Percentiles rank a stretch among this genome's conserved stretches.
phyloP scores from a whole-genome alignment of 1,284 basidiomycete species.

The Ceratobasidium sp. region DNA sequence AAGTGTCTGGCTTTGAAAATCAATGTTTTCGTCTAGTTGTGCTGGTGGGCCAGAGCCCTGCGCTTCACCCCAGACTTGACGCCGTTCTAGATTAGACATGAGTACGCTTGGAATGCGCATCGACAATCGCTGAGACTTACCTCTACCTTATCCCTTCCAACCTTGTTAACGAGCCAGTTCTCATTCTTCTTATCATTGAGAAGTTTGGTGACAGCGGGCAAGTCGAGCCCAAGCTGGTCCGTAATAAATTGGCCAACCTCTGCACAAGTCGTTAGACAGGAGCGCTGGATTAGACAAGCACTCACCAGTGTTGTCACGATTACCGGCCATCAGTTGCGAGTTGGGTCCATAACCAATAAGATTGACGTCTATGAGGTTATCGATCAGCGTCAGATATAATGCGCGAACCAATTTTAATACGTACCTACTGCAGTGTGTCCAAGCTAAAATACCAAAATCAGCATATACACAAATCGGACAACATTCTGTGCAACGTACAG shows the following conservation, averaged over 20 bases:
- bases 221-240: conserved; percentile 36
- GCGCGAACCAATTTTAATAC: background rate
- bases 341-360: conserved; percentile 41
- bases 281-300: background rate
- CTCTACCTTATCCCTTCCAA: conserved; percentile 39
- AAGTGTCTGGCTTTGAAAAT: background rate
- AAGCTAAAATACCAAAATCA: background rate
- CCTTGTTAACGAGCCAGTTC: conserved; percentile 35
- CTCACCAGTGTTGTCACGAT: conserved; percentile 37
- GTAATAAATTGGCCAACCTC: conserved; percentile 41
- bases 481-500: background rate
- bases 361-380: conserved; percentile 30
- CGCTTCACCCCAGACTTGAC: conserved; percentile 21
- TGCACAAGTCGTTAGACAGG: background rate
- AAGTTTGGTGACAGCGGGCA: conserved; percentile 34
- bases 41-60: conserved; percentile 5
- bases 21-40: no score
- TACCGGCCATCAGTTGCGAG: conserved; percentile 35
- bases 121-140: background rate
- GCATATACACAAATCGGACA: background rate
- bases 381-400: background rate
- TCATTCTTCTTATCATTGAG: conserved; percentile 39
- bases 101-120: background rate
- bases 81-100: conserved; percentile 1
- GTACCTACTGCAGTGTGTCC: conserved; percentile 38